phyloP scores from a whole-genome alignment of 2,329 filamentous ascomycete species.

The Diaporthe humulicola region DNA sequence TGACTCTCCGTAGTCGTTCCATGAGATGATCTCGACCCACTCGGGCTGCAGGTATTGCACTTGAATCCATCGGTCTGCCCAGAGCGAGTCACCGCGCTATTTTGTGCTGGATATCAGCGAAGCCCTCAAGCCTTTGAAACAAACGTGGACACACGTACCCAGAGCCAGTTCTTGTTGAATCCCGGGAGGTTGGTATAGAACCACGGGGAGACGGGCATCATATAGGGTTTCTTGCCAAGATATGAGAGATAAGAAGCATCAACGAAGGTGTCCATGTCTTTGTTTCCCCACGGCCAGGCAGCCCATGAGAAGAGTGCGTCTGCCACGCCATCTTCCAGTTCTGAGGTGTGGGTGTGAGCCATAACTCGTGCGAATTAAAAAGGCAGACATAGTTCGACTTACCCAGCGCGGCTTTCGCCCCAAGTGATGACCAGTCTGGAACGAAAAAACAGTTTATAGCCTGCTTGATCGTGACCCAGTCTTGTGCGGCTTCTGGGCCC shows the following conservation, averaged over 20 bases:
- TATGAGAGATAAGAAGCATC: slow-evolving; percentile 51
- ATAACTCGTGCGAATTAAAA: too few relatives aligned
- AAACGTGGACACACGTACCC: too few relatives aligned
- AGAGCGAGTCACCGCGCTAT: slow-evolving; percentile 55
- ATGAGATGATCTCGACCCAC: slow-evolving; percentile 54
- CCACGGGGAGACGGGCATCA: slow-evolving; percentile 70
- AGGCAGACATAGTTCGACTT: too few relatives aligned
- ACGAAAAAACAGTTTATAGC: slow-evolving; percentile 54
- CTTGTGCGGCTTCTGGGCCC: slow-evolving; percentile 53
- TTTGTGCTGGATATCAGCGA: too few relatives aligned
- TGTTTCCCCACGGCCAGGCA: slow-evolving; percentile 51
- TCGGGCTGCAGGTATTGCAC: slow-evolving; percentile 67
- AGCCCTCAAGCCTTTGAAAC: too few relatives aligned
- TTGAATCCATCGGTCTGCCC: slow-evolving; percentile 70
- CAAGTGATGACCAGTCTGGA: slow-evolving; percentile 60
- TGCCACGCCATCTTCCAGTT: slow-evolving; percentile 39
- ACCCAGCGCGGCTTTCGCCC: slow-evolving; percentile 45
- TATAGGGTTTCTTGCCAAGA: slow-evolving; percentile 50
- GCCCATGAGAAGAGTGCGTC: slow-evolving; percentile 56
- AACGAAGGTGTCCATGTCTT: slow-evolving; percentile 46
- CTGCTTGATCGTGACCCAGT: slow-evolving; percentile 59
- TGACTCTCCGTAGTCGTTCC: slow-evolving; percentile 68
- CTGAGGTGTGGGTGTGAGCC: too few relatives aligned
- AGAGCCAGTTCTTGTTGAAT: slow-evolving; percentile 73
- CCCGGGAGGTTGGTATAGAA: slow-evolving; percentile 70